phyloP scores from a whole-genome alignment of 768 basidiomycete species.

The Punctularia strigosozonata region DNA sequence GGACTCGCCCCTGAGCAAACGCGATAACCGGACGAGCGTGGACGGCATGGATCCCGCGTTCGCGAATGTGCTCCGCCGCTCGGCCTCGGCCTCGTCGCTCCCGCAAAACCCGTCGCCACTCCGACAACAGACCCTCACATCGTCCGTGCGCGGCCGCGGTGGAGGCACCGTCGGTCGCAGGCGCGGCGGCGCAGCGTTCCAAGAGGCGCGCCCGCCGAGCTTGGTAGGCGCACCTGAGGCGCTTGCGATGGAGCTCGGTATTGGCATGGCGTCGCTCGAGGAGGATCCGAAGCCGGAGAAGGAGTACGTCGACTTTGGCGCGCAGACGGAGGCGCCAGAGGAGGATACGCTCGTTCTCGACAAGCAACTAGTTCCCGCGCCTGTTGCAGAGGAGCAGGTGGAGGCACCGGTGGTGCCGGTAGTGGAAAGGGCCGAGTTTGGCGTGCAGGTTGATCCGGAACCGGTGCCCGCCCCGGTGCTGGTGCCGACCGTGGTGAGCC shows the following conservation, averaged over 20 bases:
- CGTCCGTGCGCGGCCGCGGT: constrained; percentile 33
- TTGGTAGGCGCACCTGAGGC: constrained; percentile 64
- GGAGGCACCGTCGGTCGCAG: constrained; percentile 42
- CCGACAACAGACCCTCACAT: constrained; percentile 44
- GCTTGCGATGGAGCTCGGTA: constrained; percentile 52
- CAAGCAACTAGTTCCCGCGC: too few species aligned
- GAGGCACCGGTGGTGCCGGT: too few species aligned
- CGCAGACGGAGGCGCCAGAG: constrained; percentile 53
- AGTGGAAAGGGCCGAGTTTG: constrained; percentile 13
- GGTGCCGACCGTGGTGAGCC: constrained; percentile 6
- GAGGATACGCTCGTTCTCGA: constrained; percentile 16
- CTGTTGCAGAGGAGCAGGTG: constrained; percentile 13
- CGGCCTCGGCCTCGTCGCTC: constrained; percentile 28
- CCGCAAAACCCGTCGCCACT: constrained; percentile 45
- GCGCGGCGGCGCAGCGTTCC: constrained; percentile 58
- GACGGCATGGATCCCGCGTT: constrained; percentile 86
- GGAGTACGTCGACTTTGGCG: constrained; percentile 51
- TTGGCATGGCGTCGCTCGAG: constrained; percentile 30
- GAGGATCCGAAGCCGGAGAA: too few species aligned
- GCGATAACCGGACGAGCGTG: constrained; percentile 62
- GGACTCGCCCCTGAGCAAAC: too few species aligned
- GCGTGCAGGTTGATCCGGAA: constrained; percentile 20
- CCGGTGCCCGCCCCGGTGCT: constrained; percentile 12
- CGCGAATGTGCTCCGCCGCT: constrained; percentile 63
- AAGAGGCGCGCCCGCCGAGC: constrained; percentile 58